Conservation (phyloP, 2,329 filamentous ascomycete species). For the Metarhizium guizhouense region DNA sequence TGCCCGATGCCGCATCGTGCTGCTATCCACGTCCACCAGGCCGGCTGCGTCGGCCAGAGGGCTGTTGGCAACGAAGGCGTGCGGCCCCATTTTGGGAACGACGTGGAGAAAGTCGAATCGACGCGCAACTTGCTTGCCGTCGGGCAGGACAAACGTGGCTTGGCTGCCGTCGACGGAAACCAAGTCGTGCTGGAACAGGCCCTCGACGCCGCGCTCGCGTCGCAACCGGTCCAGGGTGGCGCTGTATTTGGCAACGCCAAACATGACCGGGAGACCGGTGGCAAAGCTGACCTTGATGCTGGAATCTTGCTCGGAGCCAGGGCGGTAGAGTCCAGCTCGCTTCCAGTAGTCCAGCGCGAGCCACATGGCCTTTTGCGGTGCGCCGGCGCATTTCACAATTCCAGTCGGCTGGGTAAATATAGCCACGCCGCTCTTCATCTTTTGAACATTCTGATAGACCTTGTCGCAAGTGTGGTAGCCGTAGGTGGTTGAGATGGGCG, state of each 20-base stretch:
- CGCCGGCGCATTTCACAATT: slow-evolving; percentile 51
- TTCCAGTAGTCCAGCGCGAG: slow-evolving; percentile 52
- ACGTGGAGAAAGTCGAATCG: slow-evolving; percentile 48
- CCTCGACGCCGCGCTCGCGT: slow-evolving; percentile 45
- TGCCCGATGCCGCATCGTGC: slow-evolving; percentile 42
- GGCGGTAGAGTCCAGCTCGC: slow-evolving; percentile 36
- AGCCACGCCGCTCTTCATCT: slow-evolving; percentile 38
- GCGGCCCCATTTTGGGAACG: slow-evolving; percentile 50
- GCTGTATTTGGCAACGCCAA: slow-evolving; percentile 52
- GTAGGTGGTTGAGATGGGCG: slow-evolving; percentile 48
- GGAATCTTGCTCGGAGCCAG: slow-evolving; percentile 24
- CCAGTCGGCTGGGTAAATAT: slow-evolving; percentile 53
- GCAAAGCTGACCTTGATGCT: slow-evolving; percentile 45
- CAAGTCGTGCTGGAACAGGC: slow-evolving; percentile 49
- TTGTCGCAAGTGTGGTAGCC: slow-evolving; percentile 47
- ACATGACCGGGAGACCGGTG: slow-evolving; percentile 47
- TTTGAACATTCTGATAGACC: slow-evolving; percentile 37
- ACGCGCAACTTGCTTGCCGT: slow-evolving; percentile 33
- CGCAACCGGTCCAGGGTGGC: slow-evolving; percentile 43
- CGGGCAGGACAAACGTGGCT: slow-evolving; percentile 38
- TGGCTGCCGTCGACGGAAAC: slow-evolving; percentile 42
- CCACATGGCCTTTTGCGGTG: slow-evolving; percentile 55
- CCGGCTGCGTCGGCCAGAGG: slow-evolving; percentile 44
- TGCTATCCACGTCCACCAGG: slow-evolving; percentile 46
- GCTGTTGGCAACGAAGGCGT: slow-evolving; percentile 44